Conservation (phyloP, 179 eudicot species). For the Actinidia chinensis region DNA sequence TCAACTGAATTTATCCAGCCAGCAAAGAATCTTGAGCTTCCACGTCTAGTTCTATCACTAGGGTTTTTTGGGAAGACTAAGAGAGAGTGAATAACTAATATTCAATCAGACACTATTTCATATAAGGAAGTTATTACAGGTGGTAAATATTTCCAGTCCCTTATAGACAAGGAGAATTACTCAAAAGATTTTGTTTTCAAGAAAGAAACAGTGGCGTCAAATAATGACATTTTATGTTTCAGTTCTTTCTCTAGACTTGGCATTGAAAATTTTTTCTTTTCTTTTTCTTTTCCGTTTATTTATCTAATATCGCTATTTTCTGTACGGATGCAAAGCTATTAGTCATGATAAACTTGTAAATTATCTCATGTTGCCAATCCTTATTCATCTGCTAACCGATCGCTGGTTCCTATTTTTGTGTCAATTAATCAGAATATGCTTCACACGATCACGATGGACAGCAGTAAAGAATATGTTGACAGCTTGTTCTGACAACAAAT, state of each 20-base stretch:
- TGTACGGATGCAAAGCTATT: neutral
- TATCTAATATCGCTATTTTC: neutral
- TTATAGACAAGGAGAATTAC: neutral
- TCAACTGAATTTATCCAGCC: neutral
- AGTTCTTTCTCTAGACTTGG: neutral
- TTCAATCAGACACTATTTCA: neutral
- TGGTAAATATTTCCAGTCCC: neutral
- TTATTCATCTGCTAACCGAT: neutral
- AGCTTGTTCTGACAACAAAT: too few species aligned
- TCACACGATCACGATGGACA: neutral
- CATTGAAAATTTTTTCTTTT: neutral
- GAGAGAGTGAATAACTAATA: neutral
- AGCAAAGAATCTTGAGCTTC: conserved; percentile 10
- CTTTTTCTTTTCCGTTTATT: too few species aligned
- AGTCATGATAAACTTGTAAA: neutral
- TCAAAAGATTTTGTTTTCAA: too few species aligned
- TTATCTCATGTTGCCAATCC: neutral
- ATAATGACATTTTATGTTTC: neutral
- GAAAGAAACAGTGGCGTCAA: too few species aligned
- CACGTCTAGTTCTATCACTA: neutral
- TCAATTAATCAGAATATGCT: neutral
- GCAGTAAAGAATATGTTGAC: too few species aligned
- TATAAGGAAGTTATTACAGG: neutral
- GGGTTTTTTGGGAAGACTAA: neutral
- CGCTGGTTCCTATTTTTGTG: neutral